These are phyloP conservation scores for Saussurea involucrata DNA, from an alignment of 129 eudicot genomes.

Conservation along the genomic window DNA sequence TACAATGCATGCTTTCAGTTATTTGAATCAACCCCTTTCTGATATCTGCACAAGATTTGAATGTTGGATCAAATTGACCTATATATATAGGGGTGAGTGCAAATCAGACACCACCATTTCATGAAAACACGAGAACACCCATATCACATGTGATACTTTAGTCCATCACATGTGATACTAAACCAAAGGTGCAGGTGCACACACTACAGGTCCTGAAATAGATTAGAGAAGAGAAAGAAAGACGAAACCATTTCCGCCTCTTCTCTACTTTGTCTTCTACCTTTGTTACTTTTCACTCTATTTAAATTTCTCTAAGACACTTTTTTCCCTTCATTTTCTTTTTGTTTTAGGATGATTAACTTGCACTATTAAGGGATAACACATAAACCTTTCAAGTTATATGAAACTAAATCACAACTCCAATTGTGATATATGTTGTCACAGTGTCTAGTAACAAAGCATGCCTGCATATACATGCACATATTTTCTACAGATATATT, in stretches of 20 bases:
- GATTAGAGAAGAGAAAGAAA: not conserved
- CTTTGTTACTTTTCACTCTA: not conserved
- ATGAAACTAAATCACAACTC: not conserved
- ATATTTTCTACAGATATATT: too few species aligned
- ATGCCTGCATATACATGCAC: not conserved
- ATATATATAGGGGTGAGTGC: too few species aligned
- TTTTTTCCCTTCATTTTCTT: too few species aligned
- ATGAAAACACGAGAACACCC: too few species aligned
- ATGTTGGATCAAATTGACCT: not conserved
- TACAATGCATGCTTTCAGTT: not conserved
- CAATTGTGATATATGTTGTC: not conserved
- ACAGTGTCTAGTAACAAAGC: not conserved
- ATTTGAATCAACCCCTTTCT: not conserved
- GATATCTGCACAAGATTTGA: not conserved
- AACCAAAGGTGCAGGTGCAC: too few species aligned
- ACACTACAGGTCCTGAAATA: not conserved
- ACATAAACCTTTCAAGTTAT: not conserved
- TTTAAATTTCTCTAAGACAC: not conserved
- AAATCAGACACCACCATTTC: too few species aligned
- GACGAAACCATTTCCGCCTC: not conserved
- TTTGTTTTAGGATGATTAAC: not conserved
- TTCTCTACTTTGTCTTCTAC: not conserved
- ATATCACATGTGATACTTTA: too few species aligned
- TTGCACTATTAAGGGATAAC: not conserved
- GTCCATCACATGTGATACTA: too few species aligned